Evolutionary conservation across 148 eudicot species (phyloP).

Genomic region (Vaccinium corymbosum): DNA sequence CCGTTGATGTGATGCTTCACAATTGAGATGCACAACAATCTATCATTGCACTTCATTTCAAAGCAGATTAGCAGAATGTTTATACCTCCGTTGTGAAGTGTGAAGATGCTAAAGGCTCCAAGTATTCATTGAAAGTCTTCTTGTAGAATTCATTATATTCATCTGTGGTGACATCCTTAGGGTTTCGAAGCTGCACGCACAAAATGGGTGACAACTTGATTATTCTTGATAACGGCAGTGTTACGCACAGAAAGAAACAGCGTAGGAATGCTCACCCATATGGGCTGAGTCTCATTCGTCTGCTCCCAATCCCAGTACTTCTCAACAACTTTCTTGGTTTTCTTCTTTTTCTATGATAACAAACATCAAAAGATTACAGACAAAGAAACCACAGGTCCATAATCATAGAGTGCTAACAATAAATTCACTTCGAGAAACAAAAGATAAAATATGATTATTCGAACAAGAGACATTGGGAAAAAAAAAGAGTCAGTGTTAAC

Average conservation of each 20-base stretch:
- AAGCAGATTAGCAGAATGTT: slow-evolving; percentile 4
- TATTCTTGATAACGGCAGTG: neutral
- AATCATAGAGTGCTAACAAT: neutral
- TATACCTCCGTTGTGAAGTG: slow-evolving; percentile 95
- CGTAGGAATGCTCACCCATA: slow-evolving; percentile 64
- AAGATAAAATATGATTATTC: neutral
- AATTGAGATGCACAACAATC: neutral
- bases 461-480: neutral
- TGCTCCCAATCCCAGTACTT: slow-evolving; percentile 98
- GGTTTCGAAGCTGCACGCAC: slow-evolving; percentile 72
- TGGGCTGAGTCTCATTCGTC: slow-evolving; percentile 91
- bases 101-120: slow-evolving; percentile 92
- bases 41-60: neutral
- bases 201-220: neutral
- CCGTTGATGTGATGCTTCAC: slow-evolving; percentile 1
- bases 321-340: slow-evolving; percentile 93
- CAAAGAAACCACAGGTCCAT: neutral
- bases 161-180: slow-evolving; percentile 84
- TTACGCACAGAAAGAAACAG: neutral
- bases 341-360: slow-evolving; percentile 72
- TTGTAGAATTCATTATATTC: slow-evolving; percentile 94
- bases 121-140: slow-evolving; percentile 76
- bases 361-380: neutral
- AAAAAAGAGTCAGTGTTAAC: slow-evolving; percentile 16
- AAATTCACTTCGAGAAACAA: neutral